phyloP scores from a whole-genome alignment of 2,329 filamentous ascomycete species.

The Penicillium olsonii region DNA sequence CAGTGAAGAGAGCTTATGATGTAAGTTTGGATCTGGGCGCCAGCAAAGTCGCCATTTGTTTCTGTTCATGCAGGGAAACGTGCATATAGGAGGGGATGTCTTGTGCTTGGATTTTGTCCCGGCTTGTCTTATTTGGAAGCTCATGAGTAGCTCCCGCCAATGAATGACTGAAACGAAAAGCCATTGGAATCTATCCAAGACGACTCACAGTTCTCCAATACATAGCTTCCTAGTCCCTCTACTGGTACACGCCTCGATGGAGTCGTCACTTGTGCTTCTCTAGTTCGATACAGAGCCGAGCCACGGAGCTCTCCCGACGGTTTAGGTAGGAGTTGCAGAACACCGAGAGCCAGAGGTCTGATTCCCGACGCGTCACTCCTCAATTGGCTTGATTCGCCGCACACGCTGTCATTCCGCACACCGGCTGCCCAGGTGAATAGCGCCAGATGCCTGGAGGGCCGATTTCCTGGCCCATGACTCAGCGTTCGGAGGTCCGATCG shows the following conservation, averaged over 20 bases:
- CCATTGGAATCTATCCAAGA: too few relatives aligned
- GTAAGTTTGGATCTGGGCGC: neutral
- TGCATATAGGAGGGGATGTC: neutral
- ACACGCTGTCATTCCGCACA: neutral
- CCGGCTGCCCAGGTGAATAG: too few relatives aligned
- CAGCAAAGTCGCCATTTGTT: neutral
- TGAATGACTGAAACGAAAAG: neutral
- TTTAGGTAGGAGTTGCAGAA: neutral
- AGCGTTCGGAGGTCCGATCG: slow-evolving; percentile 21
- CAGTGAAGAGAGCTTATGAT: too few relatives aligned
- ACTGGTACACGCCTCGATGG: too few relatives aligned
- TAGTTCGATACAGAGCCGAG: too few relatives aligned
- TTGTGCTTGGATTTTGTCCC: neutral
- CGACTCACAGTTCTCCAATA: too few relatives aligned
- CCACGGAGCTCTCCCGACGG: too few relatives aligned
- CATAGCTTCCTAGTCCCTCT: too few relatives aligned
- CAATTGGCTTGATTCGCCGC: neutral
- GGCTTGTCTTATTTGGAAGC: slow-evolving; percentile 1
- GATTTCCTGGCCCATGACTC: slow-evolving; percentile 8
- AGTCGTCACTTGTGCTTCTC: too few relatives aligned
- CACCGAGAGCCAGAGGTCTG: neutral
- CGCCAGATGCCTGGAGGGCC: too few relatives aligned
- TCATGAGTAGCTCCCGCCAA: neutral
- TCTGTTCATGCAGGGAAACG: neutral
- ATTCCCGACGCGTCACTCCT: neutral